Evolutionary conservation across 352 stramenopile species (phyloP), one percentile per base, ranked within the genome.

Genomic region (Globisporangium rhizosaccharum): DNA sequence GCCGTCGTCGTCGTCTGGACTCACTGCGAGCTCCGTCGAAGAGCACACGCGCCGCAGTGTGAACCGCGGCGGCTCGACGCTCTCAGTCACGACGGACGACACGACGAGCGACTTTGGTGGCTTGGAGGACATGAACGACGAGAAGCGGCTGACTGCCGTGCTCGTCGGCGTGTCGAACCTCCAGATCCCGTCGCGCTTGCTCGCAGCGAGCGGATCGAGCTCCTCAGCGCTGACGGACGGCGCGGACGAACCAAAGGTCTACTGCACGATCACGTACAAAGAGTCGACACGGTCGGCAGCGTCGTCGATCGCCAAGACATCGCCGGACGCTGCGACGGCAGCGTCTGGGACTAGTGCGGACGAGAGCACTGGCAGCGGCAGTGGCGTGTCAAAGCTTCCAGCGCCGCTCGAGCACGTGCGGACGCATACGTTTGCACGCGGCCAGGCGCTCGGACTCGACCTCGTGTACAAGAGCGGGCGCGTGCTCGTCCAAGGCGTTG

Each of bases 181-280:
- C 0, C 72, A 84, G 63, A 83, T 89, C 42, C 73, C 74, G 0
- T 66, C 62, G 10, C 59, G 65, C 23, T 51, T 76, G 51, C 68
- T 84, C 54, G 60, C 49, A 28, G 51, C 30, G 11, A 83, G 77
- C 61, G 77, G 65, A 49, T 63, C 58, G n/a, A 67, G 70, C 42
- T 55, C 59, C 11, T 67, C 28, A 1, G 28, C 28, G 28, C 28
- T 65, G 42, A 72, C 42, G 0, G 62, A 72, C 17, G 51, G 65
- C 50, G 37, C 70, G 1, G 76, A 87, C 20, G 44, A 49, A 12
- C 83, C 70, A 4, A 92, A 90, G 52, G 68, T 92, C 8, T 94
- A 94, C 58, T 94, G 82, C 60, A 92, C 85, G 2, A 80, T 94
- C 28, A 88, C 75, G 36, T 92, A 86, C 56, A 71, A 82, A 54